phyloP scores from a whole-genome alignment of 1,284 basidiomycete genomes.

The Xerocomus nothofagi region DNA sequence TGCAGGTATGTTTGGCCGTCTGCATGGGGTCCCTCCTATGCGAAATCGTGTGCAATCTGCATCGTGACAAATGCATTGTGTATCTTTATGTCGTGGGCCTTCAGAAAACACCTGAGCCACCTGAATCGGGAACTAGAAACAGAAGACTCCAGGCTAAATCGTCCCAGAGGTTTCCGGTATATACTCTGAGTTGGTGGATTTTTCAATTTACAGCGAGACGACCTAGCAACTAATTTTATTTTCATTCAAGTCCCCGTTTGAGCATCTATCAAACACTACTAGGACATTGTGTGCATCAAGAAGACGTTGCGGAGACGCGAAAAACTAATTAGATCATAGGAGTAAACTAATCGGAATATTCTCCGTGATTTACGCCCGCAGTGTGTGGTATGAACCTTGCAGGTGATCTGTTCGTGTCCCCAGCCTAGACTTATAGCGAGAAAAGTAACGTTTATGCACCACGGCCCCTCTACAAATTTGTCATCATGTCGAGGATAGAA shows the following conservation, averaged over 20 bases:
- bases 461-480: no score
- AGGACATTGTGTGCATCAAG: background rate
- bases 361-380: background rate
- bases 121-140: constrained; percentile 43
- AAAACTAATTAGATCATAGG: background rate
- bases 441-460: no score
- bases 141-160: constrained; percentile 43
- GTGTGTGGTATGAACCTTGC: background rate
- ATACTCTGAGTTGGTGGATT: constrained; percentile 30
- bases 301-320: background rate
- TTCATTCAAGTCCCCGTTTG: background rate
- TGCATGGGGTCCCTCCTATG: constrained; percentile 41
- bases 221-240: background rate
- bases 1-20: constrained; percentile 45
- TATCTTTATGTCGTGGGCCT: constrained; percentile 55
- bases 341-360: background rate
- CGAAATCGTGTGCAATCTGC: constrained; percentile 47
- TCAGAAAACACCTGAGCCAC: constrained; percentile 52
- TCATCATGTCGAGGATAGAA: background rate
- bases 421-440: no score
- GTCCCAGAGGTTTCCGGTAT: constrained; percentile 51
- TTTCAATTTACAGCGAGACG: background rate
- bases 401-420: constrained; percentile 5
- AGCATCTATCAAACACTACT: background rate
- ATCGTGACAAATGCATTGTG: constrained; percentile 46